Percentiles rank a stretch among this genome's conserved stretches.
Evolutionary conservation across 306 rosid species (phyloP).

Genomic region (Dalbergia cochinchinensis): DNA sequence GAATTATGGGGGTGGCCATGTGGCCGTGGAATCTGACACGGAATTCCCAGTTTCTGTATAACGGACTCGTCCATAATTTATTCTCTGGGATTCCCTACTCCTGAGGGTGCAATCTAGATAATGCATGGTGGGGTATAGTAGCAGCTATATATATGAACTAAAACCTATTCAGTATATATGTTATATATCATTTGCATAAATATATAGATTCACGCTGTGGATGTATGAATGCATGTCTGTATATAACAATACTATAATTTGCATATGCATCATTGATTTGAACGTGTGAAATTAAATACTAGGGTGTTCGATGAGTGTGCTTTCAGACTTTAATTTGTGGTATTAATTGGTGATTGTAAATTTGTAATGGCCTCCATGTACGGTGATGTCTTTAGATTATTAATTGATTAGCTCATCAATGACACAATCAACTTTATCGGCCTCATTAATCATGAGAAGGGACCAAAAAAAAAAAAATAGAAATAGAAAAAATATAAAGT

Average conservation of each 20-base stretch:
- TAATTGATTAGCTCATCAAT: neutral
- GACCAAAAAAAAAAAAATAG: neutral
- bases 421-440: conserved; percentile 1
- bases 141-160: neutral
- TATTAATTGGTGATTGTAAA: neutral
- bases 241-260: neutral
- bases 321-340: neutral
- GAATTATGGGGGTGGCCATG: conserved; percentile 8
- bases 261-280: conserved; percentile 3
- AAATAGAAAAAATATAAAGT: neutral
- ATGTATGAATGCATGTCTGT: neutral
- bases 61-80: conserved; percentile 1
- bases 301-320: neutral
- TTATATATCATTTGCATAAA: neutral
- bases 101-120: neutral
- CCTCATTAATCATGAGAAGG: neutral
- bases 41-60: neutral
- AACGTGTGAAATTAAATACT: neutral
- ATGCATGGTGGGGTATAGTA: conserved; percentile 7
- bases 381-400: neutral
- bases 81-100: conserved; percentile 1
- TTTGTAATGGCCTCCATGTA: conserved; percentile 35
- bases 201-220: neutral
- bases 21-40: conserved; percentile 41
- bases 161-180: neutral